Base-by-base conservation (phyloP, 148 eudicot species). In the Arbutus unedo region DNA sequence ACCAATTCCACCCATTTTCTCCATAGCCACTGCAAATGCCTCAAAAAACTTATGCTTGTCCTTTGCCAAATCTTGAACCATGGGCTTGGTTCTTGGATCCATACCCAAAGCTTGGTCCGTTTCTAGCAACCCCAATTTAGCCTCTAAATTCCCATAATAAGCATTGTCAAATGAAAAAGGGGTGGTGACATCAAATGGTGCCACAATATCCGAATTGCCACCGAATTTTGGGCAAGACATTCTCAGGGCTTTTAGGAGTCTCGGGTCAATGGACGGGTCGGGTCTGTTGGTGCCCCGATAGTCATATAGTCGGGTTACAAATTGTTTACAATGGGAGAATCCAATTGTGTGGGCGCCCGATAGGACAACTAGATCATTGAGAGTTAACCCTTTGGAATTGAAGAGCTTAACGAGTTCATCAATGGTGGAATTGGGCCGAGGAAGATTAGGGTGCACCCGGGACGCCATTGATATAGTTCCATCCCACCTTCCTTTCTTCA, bases 291-390 rank as follows among this genome's bases (percentile, higher is more conserved):
- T 89, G 44, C 92, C 93, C 47, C 86, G 79, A 74, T 87, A 87
- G 68, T 91, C 74, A 66, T 93, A 94, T 49, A 96, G 78, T 15
- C 98, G 89, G 80, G 64, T 81, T 21, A 85, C 84, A 38, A 96
- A 78, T 48, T 94, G 85, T 59, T 88, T 85, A 81, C 99, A 96
- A 60, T 96, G 95, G 0, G 98, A 83, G 80, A 86, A 96, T 4
- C 99, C 99, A 0, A 96, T 92, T 0, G 99, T 90, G 70, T 96
- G 99, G 25, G 98, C 98, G 10, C 99, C 99, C 0, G 93, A 93
- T n/a, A 96, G 97, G 44, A 90, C 88, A 6, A 94, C 93, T 14
- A 96, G 77, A 82, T 96, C 98, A 9, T 88, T 84, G 6, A 87
- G 76, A 0, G 87, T 86, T 82, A 96, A 84, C 0, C 97, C 97